These are phyloP conservation scores for Hymenoscyphus scutula DNA, from an alignment of 2,329 filamentous ascomycete species.

Conservation along the genomic window DNA sequence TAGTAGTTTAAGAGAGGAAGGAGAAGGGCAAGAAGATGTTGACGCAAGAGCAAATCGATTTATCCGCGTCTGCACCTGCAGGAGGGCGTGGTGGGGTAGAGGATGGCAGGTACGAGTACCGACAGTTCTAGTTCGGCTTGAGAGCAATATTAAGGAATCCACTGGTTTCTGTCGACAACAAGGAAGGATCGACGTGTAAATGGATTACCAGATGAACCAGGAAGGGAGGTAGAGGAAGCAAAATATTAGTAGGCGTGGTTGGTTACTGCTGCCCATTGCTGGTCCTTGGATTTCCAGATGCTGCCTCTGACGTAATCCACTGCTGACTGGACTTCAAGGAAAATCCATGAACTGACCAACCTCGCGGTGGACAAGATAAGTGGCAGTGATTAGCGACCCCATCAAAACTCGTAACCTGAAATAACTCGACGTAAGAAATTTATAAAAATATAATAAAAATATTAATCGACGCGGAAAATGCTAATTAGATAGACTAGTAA, in stretches of 20 bases:
- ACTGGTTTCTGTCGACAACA: background rate
- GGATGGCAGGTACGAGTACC: background rate
- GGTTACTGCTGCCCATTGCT: background rate
- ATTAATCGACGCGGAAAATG: too few species aligned
- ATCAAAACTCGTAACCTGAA: too few species aligned
- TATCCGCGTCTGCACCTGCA: background rate
- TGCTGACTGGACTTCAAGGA: background rate
- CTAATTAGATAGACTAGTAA: too few species aligned
- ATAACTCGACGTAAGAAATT: too few species aligned
- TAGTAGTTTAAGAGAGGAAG: conserved; percentile 11
- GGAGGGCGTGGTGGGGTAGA: background rate
- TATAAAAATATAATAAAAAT: too few species aligned
- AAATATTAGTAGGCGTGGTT: background rate
- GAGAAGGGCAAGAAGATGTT: background rate
- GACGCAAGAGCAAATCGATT: background rate
- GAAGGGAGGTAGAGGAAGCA: background rate
- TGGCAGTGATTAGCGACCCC: too few species aligned
- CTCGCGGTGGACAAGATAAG: too few species aligned
- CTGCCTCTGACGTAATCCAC: conserved; percentile 2
- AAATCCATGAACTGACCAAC: background rate
- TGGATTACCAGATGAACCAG: background rate
- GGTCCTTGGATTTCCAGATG: background rate
- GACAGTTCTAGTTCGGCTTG: background rate
- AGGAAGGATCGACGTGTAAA: background rate
- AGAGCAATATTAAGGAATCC: background rate